A percentile compares a stretch with the other conserved stretches of the same genome.
Conservation (phyloP, 169 alveolate genomes). For the Plasmodium yoelii region DNA sequence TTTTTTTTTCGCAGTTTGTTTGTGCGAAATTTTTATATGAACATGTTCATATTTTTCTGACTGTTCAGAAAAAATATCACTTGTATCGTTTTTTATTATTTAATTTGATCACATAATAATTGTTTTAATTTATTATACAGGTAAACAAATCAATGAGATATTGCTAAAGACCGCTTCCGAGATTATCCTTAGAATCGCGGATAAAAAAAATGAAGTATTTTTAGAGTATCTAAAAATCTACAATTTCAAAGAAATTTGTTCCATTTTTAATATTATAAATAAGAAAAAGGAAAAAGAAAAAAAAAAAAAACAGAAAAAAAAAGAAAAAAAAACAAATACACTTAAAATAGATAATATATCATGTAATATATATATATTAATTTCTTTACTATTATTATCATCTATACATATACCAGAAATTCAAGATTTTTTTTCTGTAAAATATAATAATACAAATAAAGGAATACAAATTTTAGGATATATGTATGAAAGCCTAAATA, state of each 20-base stretch:
- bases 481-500: constrained; percentile 66
- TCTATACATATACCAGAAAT: constrained; percentile 52
- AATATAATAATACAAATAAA: constrained; percentile 21
- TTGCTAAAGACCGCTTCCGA: constrained; percentile 52
- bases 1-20: no score
- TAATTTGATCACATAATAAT: not conserved
- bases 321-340: constrained; percentile 6
- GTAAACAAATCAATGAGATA: constrained; percentile 40
- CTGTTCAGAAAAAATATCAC: not conserved
- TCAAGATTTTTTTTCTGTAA: constrained; percentile 42
- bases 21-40: no score
- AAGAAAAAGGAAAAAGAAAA: constrained; percentile 18
- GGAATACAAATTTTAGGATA: constrained; percentile 36
- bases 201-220: constrained; percentile 45
- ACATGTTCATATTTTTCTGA: not conserved
- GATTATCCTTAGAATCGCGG: constrained; percentile 46
- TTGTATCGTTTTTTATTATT: not conserved
- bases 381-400: constrained; percentile 36
- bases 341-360: constrained; percentile 10
- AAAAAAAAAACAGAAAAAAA: not conserved
- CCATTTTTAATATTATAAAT: constrained; percentile 32
- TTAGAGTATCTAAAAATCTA: constrained; percentile 29
- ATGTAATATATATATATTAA: constrained; percentile 30
- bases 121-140: not conserved
- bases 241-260: constrained; percentile 37